Percentiles rank a stretch among this genome's conserved stretches.
These are phyloP conservation scores for Pestalotiopsis sp. DNA, from an alignment of 2,329 filamentous ascomycete species.

Conservation along the genomic window DNA sequence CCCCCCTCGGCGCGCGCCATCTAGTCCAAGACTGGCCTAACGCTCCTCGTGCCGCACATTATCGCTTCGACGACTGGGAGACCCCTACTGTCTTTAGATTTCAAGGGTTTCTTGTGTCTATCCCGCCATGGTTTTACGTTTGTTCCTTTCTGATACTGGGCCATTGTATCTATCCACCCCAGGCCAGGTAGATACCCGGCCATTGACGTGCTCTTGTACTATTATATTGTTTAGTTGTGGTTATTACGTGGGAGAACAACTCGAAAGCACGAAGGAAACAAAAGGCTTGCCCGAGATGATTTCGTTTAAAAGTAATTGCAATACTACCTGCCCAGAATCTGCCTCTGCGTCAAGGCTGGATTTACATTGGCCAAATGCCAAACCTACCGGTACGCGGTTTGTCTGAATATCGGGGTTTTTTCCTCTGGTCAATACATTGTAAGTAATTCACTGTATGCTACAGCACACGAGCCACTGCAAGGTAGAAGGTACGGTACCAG, in stretches of 20 bases:
- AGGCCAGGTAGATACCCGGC: too few relatives aligned
- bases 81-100: background rate
- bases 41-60: constrained; percentile 1
- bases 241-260: too few relatives aligned
- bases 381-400: background rate
- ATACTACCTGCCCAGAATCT: background rate
- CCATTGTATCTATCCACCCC: too few relatives aligned
- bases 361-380: background rate
- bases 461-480: background rate
- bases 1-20: background rate
- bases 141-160: too few relatives aligned
- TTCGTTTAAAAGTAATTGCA: background rate
- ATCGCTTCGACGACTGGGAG: background rate
- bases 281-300: too few relatives aligned
- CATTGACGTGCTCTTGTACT: too few relatives aligned
- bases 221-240: too few relatives aligned
- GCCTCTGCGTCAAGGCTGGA: background rate
- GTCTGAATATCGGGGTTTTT: background rate
- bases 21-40: constrained; percentile 7
- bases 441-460: background rate
- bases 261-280: too few relatives aligned
- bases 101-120: background rate
- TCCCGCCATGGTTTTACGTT: background rate
- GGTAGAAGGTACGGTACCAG: background rate
- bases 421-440: background rate